Base-by-base conservation (phyloP, 1,284 basidiomycete species). In the Puccinia hordei region DNA sequence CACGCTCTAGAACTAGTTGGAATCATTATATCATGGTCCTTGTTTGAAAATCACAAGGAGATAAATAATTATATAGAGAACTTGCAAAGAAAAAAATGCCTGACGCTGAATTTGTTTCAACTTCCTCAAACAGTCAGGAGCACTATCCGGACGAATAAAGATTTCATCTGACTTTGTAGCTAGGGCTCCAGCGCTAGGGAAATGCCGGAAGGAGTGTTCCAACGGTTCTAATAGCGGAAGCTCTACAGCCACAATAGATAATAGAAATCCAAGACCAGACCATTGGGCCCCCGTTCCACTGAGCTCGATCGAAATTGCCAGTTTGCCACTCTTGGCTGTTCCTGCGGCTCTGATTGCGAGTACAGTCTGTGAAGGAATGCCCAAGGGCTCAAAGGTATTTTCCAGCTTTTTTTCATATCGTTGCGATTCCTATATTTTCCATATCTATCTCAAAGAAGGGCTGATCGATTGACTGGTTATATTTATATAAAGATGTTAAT, bases 291-390 rank as follows among this genome's bases (percentile, higher is more conserved):
- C 68, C 4, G 27, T 17, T 22, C 69, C 46, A 55, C 81, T 87
- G 63, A 83, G 83, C 8, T 83, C 84, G 30, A 87, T 87, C 73
- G 84, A 87, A 81, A 85, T 87, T n/a, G 85, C 86, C 2, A 84
- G 86, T n/a, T 82, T 87, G 30, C 86, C 86, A 0, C 81, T 85
- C 2, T 84, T 86, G 27, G 87, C 86, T 4, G 84, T 86, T 17
- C 82, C 85, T 81, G 85, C 86, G 1, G 84, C 85, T 81, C 85
- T 86, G 81, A 82, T 87, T 63, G 84, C 87, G 81, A 83, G 85
- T 65, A 84, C 85, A 30, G 84, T 87, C 80, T 86, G 86, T 75
- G 71, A 81, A 12, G 81, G 83, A 30, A 83, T 87, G 2, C 85
- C 84, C 17, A 83, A 84, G 13, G 87, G 86, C 1, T 82, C 83